These are phyloP conservation scores for Nicotiana attenuata DNA, from an alignment of 257 asterid species.

Conservation along the genomic window DNA sequence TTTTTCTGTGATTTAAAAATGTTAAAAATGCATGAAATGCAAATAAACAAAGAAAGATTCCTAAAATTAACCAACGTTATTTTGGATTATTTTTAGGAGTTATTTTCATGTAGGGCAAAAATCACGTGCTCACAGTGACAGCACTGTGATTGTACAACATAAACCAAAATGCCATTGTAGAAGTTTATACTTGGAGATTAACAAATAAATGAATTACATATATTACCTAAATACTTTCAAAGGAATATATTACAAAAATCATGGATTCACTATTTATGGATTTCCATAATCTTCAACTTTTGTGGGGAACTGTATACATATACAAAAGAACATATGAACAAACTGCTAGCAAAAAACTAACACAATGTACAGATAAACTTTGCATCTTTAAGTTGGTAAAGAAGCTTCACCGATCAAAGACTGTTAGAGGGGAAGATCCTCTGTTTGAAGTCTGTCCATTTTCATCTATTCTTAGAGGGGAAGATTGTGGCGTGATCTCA, in stretches of 20 bases:
- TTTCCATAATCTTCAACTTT: neutral
- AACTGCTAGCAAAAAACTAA: slow-evolving; percentile 26
- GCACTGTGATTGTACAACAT: neutral
- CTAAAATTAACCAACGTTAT: no score
- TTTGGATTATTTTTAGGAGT: no score
- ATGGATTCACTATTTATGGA: no score
- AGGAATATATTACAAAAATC: neutral
- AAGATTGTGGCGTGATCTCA: slow-evolving; percentile 58
- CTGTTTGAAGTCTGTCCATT: slow-evolving; percentile 23
- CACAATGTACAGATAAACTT: neutral
- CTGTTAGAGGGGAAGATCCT: slow-evolving; percentile 35
- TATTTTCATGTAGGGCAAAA: no score
- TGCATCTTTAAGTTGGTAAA: neutral
- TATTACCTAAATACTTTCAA: neutral
- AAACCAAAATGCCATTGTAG: neutral
- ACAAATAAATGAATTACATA: neutral
- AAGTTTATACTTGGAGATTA: neutral
- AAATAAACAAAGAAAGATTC: no score
- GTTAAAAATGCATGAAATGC: no score
- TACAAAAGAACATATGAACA: neutral
- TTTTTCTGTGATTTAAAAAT: no score
- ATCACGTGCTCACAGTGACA: no score
- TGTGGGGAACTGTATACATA: neutral
- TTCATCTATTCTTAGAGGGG: slow-evolving; percentile 37
- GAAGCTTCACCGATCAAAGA: slow-evolving; percentile 53